These are phyloP conservation scores for Metschnikowia kunwiensis DNA, from an alignment of 805 yeast genomes.

Conservation along the genomic window DNA sequence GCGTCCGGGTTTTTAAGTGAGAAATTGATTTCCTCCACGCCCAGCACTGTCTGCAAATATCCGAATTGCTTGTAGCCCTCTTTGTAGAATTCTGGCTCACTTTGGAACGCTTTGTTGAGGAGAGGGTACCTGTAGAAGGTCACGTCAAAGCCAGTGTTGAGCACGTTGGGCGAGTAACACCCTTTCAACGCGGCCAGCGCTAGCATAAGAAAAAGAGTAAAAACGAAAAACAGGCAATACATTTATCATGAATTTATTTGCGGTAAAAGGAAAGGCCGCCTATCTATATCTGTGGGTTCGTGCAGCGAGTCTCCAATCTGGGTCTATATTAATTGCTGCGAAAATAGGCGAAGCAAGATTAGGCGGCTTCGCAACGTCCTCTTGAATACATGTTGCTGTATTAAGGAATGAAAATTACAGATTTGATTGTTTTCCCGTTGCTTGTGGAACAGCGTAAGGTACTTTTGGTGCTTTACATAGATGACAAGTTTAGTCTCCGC, in stretches of 20 bases:
- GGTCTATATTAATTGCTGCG: too few species aligned
- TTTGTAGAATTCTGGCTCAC: constrained; percentile 1
- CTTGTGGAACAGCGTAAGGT: too few species aligned
- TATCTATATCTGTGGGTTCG: neutral
- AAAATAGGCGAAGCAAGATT: neutral
- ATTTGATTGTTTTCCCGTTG: too few species aligned
- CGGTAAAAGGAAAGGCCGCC: neutral
- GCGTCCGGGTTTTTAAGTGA: too few species aligned
- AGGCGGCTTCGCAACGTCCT: neutral
- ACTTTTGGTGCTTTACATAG: too few species aligned
- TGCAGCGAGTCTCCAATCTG: neutral
- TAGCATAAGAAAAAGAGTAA: neutral
- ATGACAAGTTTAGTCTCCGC: too few species aligned
- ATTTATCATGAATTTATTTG: neutral
- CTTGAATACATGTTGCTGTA: neutral
- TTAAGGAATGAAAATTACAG: too few species aligned
- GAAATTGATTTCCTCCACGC: constrained; percentile 5
- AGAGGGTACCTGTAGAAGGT: constrained; percentile 8
- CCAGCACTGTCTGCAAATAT: neutral
- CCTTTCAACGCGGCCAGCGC: neutral
- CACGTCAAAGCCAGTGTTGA: constrained; percentile 9
- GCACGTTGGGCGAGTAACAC: neutral
- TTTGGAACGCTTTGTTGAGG: constrained; percentile 1
- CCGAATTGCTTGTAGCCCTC: constrained; percentile 5
- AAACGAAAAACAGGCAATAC: neutral